Evolutionary conservation across 306 rosid species (phyloP).

Genomic region (Erythrophleum fordii): DNA sequence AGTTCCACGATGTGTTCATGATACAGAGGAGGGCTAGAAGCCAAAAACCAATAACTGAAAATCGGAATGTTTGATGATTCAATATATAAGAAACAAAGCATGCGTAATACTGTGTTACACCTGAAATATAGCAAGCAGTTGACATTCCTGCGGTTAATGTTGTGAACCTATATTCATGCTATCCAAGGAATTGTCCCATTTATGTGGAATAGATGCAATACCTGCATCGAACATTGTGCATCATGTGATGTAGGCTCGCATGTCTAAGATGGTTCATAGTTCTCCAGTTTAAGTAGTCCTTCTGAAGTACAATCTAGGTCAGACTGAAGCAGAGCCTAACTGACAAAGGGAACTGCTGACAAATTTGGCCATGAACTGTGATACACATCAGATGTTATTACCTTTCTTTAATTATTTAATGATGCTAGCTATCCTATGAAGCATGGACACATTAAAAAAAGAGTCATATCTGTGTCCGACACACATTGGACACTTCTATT

Average conservation of each 20-base stretch:
- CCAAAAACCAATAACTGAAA: conserved; percentile 3
- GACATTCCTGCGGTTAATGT: neutral
- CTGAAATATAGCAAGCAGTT: neutral
- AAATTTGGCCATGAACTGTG: conserved; percentile 28
- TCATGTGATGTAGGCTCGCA: conserved; percentile 1
- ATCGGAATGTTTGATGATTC: conserved; percentile 2
- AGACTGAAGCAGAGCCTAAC: conserved; percentile 20
- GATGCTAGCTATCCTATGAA: neutral
- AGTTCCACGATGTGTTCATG: neutral
- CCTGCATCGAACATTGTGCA: conserved; percentile 22
- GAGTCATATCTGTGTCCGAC: too few species aligned
- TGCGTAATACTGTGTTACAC: neutral
- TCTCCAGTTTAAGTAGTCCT: conserved; percentile 27
- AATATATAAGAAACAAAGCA: conserved; percentile 7
- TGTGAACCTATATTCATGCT: neutral
- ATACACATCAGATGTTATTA: neutral
- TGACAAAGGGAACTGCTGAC: conserved; percentile 7
- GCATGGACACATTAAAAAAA: too few species aligned
- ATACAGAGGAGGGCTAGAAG: neutral
- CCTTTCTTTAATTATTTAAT: neutral
- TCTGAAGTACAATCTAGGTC: conserved; percentile 21
- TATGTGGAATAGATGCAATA: conserved; percentile 34
- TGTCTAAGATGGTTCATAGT: conserved; percentile 22
- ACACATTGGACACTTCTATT: too few species aligned
- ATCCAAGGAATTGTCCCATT: neutral